Evolutionary conservation across 2,329 filamentous ascomycete species (phyloP), one percentile per base, ranked within the genome.

Genomic region (Colletotrichum scovillei): DNA sequence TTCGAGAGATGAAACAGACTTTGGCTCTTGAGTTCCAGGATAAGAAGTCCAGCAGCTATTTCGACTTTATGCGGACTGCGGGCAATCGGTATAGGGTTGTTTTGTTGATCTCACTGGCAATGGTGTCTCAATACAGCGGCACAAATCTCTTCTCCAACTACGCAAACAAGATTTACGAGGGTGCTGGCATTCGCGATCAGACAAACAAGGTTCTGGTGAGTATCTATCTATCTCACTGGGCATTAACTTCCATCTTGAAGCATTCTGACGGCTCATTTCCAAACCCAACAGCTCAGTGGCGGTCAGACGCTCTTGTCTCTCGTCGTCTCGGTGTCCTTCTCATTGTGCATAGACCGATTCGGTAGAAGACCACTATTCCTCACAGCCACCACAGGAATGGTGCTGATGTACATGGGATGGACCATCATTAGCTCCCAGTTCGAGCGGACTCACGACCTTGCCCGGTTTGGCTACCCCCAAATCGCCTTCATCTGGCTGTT

Each of bases 321-420:
- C 3, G 38, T 58, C 6, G 28, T 59, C 8, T 69, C 53, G 0
- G 28, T 58, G 3, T 53, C 24, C 2, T 64, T 58, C 53, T 49
- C 60, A 7, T 28, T 52, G 19, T 30, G 26, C 1, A 69, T 57
- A 2, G 60, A 56, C 19, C 55, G 42, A n/a, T 60, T 52, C 56
- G 63, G 63, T 14, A 46, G 42, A 19, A 56, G 46, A 19, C 68
- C 24, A 30, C 46, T 55, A 5, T 57, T 52, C n/a, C 42, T 62
- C 14, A 14, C 68, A 26, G 68, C 68, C 14, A 67, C 56, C 8
- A 66, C 24, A 5, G 46, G 46, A 3, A 60, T 56, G 63, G 24
- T 52, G 3, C 56, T 59, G 4, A 35, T 53, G 42, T 62, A 60
- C 14, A 32, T 55, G 63, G 68, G 26, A 30, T 67, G 63, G 68